A percentile compares a stretch with the other conserved stretches of the same genome.
Conservation (phyloP, 768 basidiomycete species). For the Tylopilus balloui region DNA sequence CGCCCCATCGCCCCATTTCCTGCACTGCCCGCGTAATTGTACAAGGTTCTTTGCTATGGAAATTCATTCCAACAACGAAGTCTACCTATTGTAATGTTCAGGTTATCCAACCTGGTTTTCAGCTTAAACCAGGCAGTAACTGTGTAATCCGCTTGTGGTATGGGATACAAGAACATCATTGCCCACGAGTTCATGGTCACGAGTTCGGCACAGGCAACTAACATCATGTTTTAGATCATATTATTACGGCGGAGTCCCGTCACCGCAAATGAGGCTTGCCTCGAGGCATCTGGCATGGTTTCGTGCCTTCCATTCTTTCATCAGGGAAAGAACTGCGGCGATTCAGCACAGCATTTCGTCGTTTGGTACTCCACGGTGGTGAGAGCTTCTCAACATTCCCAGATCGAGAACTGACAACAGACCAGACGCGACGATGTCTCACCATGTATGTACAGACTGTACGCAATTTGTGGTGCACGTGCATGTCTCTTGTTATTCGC, state of each 20-base stretch:
- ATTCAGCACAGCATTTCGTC: conserved; percentile 9
- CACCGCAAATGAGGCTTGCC: conserved; percentile 25
- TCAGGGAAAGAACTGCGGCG: background rate
- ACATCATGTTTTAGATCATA: conserved; percentile 8
- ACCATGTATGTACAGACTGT: conserved; percentile 2
- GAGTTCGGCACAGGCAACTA: conserved; percentile 11
- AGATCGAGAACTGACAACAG: background rate
- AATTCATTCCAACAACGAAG: background rate
- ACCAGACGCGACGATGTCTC: conserved; percentile 2
- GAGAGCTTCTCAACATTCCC: background rate
- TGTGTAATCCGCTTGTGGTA: background rate
- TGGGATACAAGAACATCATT: conserved; percentile 1
- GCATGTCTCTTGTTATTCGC: conserved; percentile 1
- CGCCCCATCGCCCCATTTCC: conserved; percentile 4
- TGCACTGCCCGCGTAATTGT: conserved; percentile 8
- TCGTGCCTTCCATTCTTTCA: conserved; percentile 17
- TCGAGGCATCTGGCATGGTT: conserved; percentile 26
- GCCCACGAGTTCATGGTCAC: background rate
- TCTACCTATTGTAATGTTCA: background rate
- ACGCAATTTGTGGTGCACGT: conserved; percentile 8
- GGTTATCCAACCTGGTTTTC: background rate
- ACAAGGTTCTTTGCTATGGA: background rate
- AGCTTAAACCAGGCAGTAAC: background rate
- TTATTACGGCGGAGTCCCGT: conserved; percentile 7
- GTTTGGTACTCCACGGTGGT: background rate